phyloP scores from a whole-genome alignment of 1,284 basidiomycete genomes.

The Apiotrichum siamense region DNA sequence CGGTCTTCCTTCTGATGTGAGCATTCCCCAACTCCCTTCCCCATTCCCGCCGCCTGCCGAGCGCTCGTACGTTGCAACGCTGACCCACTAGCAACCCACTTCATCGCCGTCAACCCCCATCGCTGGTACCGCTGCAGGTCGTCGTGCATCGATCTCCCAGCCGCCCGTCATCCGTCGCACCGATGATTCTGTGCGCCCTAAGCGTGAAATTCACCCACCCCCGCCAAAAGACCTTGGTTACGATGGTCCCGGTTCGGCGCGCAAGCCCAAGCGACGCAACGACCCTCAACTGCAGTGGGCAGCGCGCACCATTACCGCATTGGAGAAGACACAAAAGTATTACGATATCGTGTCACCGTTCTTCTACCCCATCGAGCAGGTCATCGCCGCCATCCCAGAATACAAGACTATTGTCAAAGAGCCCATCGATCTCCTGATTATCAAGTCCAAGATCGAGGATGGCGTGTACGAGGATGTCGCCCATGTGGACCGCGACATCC shows the following conservation, averaged over 20 bases:
- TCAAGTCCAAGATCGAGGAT: constrained; percentile 72
- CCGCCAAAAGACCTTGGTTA: constrained; percentile 86
- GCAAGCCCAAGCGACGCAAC: constrained; percentile 55
- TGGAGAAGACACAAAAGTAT: constrained; percentile 70
- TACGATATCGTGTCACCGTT: constrained; percentile 73
- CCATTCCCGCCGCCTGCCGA: too few species aligned
- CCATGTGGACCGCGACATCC: constrained; percentile 84
- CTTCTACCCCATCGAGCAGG: constrained; percentile 84
- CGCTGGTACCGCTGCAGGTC: constrained; percentile 13
- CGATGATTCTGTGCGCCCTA: constrained; percentile 67
- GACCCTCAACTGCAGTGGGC: constrained; percentile 76
- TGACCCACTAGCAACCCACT: constrained; percentile 10
- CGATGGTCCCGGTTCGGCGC: constrained; percentile 52
- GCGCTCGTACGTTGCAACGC: too few species aligned
- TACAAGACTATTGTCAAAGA: constrained; percentile 86
- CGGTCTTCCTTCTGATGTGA: constrained; percentile 61
- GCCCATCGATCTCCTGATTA: constrained; percentile 90
- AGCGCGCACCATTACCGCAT: constrained; percentile 64
- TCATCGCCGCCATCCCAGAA: constrained; percentile 60
- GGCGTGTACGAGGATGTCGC: constrained; percentile 67
- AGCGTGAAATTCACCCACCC: constrained; percentile 94
- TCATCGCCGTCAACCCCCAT: constrained; percentile 21
- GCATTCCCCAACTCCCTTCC: too few species aligned
- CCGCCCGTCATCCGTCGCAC: constrained; percentile 44
- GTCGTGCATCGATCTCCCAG: constrained; percentile 39